Base-by-base conservation (phyloP, 371 early-diverging fungal species). In the Funneliformis caledonium region DNA sequence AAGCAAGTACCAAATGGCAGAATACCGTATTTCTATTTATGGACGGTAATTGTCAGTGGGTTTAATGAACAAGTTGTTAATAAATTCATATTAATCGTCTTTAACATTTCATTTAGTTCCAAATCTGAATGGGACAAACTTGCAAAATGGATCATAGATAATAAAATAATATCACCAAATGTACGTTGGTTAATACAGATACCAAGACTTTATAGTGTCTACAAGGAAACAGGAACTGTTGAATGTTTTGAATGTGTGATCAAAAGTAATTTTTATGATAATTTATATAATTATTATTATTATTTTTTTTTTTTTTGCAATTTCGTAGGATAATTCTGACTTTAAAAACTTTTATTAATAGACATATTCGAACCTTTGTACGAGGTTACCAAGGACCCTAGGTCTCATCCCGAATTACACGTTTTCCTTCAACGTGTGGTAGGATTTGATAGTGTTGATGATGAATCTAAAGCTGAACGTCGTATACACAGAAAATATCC, bases 361-460 rank as follows among this genome's bases (percentile, higher is more conserved):
- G 93, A 98, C 85, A 84, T 99, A n/a, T 99, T 96, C 85, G 91
- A 94, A 80, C 98, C 98, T 16, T 84, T 99, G 62, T 99, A 97
- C 80, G 96, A 97, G 82, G 98, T 97, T 2, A 96, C 99, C 8
- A 82, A 89, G 69, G 92, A 97, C 80, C 97, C 98, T 3, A 65
- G 84, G 10, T 85, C 88, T 2, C 96, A 98, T 83, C 97, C 97
- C 19, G 93, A 97, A 82, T 88, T 99, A 33, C 96, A 97, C 82
- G 88, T 97, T 19, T 98, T 99, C 81, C 84, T 99, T 80, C 95
- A 97, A 86, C 91, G 98, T 50, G 98, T 99, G 0, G 90, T 97
- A 72, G 99, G 98, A 1, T 97, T 99, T 83, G 99, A 99, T 83
- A 92, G 94, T 61, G 99, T 99, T 1, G 99, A 99, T 85, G 99